A percentile compares a stretch with the other conserved stretches of the same genome.
phyloP scores from a whole-genome alignment of 1,284 basidiomycete genomes.

The Takashimella tepidaria region DNA sequence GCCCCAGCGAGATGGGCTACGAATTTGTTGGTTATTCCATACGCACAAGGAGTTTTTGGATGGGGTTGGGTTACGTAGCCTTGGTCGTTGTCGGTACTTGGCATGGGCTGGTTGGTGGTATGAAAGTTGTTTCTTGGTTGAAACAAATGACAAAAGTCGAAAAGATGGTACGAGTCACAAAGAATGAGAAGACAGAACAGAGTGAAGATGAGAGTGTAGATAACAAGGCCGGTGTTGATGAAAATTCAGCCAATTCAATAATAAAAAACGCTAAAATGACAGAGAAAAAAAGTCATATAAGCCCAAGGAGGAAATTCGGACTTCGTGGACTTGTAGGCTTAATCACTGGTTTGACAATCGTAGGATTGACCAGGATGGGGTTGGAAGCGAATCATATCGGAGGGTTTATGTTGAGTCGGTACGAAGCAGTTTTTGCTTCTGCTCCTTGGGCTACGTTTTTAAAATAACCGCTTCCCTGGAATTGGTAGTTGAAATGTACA shows the following conservation, averaged over 20 bases:
- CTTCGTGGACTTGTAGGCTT: constrained; percentile 23
- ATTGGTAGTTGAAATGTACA: too few relatives aligned
- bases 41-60: constrained; percentile 13
- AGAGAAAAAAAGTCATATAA: too few relatives aligned
- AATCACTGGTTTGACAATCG: constrained; percentile 22
- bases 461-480: too few relatives aligned
- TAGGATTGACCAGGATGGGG: constrained; percentile 30
- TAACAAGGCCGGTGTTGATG: too few relatives aligned
- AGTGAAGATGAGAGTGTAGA: too few relatives aligned
- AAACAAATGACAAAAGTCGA: constrained; percentile 7
- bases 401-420: constrained; percentile 21
- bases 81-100: constrained; percentile 23
- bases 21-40: constrained; percentile 40
- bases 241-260: too few relatives aligned
- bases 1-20: constrained; percentile 38
- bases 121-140: constrained; percentile 37
- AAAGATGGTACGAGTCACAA: background rate
- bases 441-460: constrained; percentile 18
- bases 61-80: constrained; percentile 20
- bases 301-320: constrained; percentile 15
- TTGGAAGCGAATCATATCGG: constrained; percentile 22
- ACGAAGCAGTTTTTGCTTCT: constrained; percentile 26
- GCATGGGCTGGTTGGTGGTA: constrained; percentile 31
- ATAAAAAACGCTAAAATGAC: too few relatives aligned
- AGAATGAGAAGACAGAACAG: too few relatives aligned